A percentile compares a stretch with the other conserved stretches of the same genome.
These are phyloP conservation scores for Pinus tabuliformis DNA, from an alignment of 75 land plant species.

Conservation along the genomic window DNA sequence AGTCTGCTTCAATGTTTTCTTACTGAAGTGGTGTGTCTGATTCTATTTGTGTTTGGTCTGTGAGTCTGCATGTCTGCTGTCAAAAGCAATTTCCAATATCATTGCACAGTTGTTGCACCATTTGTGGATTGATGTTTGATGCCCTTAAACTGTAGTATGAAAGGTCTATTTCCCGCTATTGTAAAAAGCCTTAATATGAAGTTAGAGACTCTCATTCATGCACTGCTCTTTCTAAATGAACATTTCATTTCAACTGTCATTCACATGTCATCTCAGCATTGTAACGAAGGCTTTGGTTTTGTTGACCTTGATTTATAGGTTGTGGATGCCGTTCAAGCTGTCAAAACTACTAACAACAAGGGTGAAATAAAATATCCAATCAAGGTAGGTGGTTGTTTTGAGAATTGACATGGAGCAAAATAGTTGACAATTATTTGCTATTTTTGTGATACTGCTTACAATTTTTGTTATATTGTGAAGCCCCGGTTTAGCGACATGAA, in stretches of 20 bases:
- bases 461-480: not conserved
- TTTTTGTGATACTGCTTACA: not conserved
- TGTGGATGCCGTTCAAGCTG: conserved; percentile 95
- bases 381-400: conserved; percentile 52
- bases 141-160: too few relatives aligned
- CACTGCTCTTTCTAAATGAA: not conserved
- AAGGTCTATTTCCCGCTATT: too few relatives aligned
- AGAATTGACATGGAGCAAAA: not conserved
- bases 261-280: not conserved
- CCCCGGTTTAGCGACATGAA: not conserved
- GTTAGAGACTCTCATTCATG: too few relatives aligned
- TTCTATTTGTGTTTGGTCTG: too few relatives aligned
- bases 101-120: too few relatives aligned
- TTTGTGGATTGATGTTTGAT: too few relatives aligned
- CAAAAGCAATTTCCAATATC: too few relatives aligned
- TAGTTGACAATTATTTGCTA: not conserved
- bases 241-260: not conserved
- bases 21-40: too few relatives aligned
- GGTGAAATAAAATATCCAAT: conserved; percentile 94
- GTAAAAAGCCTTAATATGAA: too few relatives aligned
- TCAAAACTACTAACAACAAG: conserved; percentile 78
- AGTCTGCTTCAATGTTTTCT: too few relatives aligned
- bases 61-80: too few relatives aligned
- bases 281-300: not conserved
- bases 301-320: conserved; percentile 40